Conservation (phyloP, 305 asterid genomes). For the Fraxinus xanthoxyloides region DNA sequence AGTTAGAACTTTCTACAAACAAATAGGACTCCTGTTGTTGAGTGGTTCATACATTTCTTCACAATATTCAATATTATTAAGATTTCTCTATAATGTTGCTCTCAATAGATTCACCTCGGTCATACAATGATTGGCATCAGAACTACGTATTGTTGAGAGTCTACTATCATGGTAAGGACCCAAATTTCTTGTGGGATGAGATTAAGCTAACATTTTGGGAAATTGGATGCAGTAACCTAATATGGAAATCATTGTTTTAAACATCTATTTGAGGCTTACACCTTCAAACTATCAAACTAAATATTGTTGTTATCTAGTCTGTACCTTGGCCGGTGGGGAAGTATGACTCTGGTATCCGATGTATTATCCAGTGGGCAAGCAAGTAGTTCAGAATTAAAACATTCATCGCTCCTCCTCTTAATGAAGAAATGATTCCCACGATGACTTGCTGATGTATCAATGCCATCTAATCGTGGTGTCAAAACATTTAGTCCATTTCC, state of each 20-base stretch:
- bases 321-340: slow-evolving; percentile 90
- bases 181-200: not conserved
- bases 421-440: slow-evolving; percentile 87
- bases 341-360: slow-evolving; percentile 57
- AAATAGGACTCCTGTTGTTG: not conserved
- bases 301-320: not conserved
- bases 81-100: not conserved
- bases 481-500: slow-evolving; percentile 60
- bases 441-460: slow-evolving; percentile 84
- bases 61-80: not conserved
- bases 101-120: not conserved
- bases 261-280: not conserved
- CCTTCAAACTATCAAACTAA: not conserved
- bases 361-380: slow-evolving; percentile 74
- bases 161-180: not conserved
- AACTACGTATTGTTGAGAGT: not conserved
- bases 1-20: not conserved
- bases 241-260: not conserved
- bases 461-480: slow-evolving; percentile 74
- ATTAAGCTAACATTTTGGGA: not conserved
- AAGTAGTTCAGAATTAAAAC: slow-evolving; percentile 80
- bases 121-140: not conserved
- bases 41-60: not conserved
- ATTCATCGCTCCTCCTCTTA: slow-evolving; percentile 73
- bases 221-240: not conserved